Evolutionary conservation across 169 alveolate genomes (phyloP), one percentile per base, ranked within the genome.

Genomic region (Cryptosporidium bovis): DNA sequence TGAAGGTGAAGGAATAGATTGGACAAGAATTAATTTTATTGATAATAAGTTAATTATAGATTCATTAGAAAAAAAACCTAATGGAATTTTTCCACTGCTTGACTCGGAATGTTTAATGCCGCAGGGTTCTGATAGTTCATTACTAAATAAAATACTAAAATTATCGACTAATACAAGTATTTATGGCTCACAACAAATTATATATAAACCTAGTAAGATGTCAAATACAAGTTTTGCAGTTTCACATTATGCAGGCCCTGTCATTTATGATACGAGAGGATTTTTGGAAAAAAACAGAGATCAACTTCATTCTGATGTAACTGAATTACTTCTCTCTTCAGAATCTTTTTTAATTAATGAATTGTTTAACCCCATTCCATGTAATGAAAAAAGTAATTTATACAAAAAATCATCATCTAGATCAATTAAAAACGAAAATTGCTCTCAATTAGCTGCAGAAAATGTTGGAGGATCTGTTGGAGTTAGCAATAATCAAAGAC

Each of bases 31-130:
- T 24, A 84, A 91, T 44, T 94, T 91, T 90, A 83, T 65, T 16
- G 97, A 94, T 90, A 96, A 96, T 77, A 66, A 95, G 31, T 82
- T 60, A 44, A 93, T 95, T 33, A 96, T 95, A 20, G 96, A 93
- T 65, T 93, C 95, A 62, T 93, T 96, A 8, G 97, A 96, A 51
- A 90, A 91, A 48, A 82, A 83, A 18, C 89, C 90, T 53, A 68
- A 65, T 16, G 90, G 93, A 0, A 83, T 94, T 15, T 92, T 94
- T 58, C 90, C 93, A 36, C 69, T 93, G 51, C 85, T 94, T 29
- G 96, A 94, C 71, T 90, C 92, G 15, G 92, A 93, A 71, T 67
- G 92, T 40, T 87, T 90, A 71, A 82, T 90, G 71, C 95, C 92
- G 5, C 90, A 89, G 64, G 94, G 93, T 7, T 69, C 90, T 3